Evolutionary conservation across 1,139 yeast genomes (phyloP).

Genomic region (Sugiyamaella pinicola): DNA sequence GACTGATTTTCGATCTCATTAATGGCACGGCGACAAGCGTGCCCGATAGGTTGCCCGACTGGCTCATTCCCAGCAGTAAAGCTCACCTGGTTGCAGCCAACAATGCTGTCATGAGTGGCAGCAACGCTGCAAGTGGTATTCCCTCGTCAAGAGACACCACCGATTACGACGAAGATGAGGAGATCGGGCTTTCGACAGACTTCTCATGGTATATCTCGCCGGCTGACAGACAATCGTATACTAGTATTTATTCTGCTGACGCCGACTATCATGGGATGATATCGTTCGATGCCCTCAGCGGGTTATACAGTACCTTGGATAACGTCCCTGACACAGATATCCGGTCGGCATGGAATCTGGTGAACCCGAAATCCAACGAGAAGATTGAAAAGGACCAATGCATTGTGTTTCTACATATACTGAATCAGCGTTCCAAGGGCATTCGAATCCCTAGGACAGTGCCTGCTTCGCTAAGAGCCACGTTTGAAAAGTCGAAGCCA

Average conservation of each 20-base stretch:
- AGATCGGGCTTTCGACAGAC: constrained; percentile 59
- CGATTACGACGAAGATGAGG: constrained; percentile 51
- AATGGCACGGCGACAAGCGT: constrained; percentile 67
- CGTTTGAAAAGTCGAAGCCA: constrained; percentile 84
- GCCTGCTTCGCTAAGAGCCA: constrained; percentile 89
- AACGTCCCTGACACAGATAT: constrained; percentile 83
- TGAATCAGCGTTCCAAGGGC: constrained; percentile 88
- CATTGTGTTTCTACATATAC: constrained; percentile 81
- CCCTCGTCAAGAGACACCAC: constrained; percentile 23
- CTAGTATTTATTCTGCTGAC: constrained; percentile 72
- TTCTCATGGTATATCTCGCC: constrained; percentile 98
- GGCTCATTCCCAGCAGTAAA: constrained; percentile 91
- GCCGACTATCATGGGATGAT: constrained; percentile 84
- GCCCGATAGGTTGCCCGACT: constrained; percentile 76
- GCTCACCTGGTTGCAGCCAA: constrained; percentile 82
- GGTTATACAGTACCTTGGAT: constrained; percentile 65
- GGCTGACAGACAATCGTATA: constrained; percentile 75
- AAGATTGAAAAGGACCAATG: constrained; percentile 94
- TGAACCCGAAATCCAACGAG: constrained; percentile 83
- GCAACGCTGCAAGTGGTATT: constrained; percentile 23
- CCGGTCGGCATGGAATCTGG: constrained; percentile 93
- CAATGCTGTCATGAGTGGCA: constrained; percentile 52
- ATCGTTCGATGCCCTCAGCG: constrained; percentile 68
- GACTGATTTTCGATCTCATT: constrained; percentile 86
- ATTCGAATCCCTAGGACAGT: constrained; percentile 88